phyloP scores from a whole-genome alignment of 345 rosid genomes.

The Orychophragmus violaceus region DNA sequence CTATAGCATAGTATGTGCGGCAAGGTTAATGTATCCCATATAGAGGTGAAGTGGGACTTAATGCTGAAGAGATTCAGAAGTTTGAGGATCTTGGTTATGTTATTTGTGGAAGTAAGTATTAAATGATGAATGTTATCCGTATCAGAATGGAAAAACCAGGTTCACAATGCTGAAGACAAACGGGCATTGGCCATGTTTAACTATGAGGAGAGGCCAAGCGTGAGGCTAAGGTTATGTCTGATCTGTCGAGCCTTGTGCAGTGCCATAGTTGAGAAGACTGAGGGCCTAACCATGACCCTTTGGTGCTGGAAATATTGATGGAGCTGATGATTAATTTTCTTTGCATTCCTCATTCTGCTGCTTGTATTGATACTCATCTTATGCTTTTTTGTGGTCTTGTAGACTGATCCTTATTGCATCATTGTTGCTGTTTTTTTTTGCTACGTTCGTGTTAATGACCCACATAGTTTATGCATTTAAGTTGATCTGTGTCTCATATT shows the following conservation, averaged over 20 bases:
- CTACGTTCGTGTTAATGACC: neutral
- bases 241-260: slow-evolving; percentile 81
- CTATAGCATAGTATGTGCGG: slow-evolving; percentile 94
- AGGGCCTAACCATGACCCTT: slow-evolving; percentile 94
- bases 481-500: neutral
- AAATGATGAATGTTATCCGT: slow-evolving; percentile 98
- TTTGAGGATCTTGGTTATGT: slow-evolving; percentile 91
- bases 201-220: no score
- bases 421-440: slow-evolving; percentile 7
- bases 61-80: slow-evolving; percentile 89
- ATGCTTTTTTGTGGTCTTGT: slow-evolving; percentile 11
- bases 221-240: no score
- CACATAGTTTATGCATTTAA: neutral
- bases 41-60: slow-evolving; percentile 99
- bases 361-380: slow-evolving; percentile 8
- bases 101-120: slow-evolving; percentile 97
- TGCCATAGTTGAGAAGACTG: slow-evolving; percentile 92
- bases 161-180: slow-evolving; percentile 96
- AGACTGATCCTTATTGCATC: neutral
- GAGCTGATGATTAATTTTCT: slow-evolving; percentile 54
- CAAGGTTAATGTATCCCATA: no score
- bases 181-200: no score
- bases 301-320: slow-evolving; percentile 56
- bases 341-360: neutral
- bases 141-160: slow-evolving; percentile 98